Base-by-base conservation (phyloP, 306 rosid species). In the Luffa acutangula region DNA sequence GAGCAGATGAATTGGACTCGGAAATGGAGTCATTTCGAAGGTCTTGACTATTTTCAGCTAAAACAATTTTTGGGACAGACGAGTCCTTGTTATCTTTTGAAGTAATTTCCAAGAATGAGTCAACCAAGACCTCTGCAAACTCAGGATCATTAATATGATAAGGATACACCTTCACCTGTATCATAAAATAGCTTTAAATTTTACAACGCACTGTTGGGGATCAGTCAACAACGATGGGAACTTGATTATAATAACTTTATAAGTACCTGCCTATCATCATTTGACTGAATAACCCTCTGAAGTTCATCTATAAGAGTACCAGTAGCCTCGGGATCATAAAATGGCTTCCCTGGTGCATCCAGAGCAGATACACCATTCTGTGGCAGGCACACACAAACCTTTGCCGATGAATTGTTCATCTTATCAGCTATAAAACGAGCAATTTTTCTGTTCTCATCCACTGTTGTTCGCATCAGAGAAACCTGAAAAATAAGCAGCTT, bases 361-460 rank as follows among this genome's bases (percentile, higher is more conserved):
- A 94, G 83, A 82, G 97, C 95, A 87, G 98, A 94, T 52, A 94
- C 25, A 73, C 98, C 98, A 76, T 91, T 91, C 84, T 89, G 88
- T 10, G 98, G 97, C 72, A 94, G 88, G 89, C 97, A 94, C 81
- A 92, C 92, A 81, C 89, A 42, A 18, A 91, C 85, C 85, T 86
- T 89, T 45, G 93, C 90, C 18, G 87, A 84, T 15, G 94, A 87
- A 49, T 79, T 90, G 76, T 94, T 89, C 71, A 94, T 85, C 65
- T 94, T 94, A 79, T 86, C 86, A 69, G 98, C 91, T 75, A 92
- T 94, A 78, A 94, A 94, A 13, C 84, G 79, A 72, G 97, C 97
- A 87, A 89, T 77, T 80, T 77, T 91, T 82, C 80, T 91, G 89
- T 88, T 94, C 89, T 94, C 98, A 5, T 89, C 91, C 65, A 74